Conservation (phyloP, 805 yeast genomes). For the Torulaspora franciscae region DNA sequence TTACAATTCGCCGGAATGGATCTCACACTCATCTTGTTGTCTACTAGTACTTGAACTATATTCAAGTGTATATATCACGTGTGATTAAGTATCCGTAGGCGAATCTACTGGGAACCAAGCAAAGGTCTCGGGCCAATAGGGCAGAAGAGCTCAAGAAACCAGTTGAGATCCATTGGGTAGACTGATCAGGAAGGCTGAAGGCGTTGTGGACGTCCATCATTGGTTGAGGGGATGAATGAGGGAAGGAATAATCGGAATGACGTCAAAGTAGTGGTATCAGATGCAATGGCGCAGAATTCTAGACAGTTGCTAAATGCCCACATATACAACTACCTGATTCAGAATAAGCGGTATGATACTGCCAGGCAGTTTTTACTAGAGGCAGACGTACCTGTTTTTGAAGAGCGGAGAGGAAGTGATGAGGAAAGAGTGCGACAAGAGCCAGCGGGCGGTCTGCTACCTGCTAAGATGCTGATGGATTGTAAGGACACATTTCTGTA, state of each 20-base stretch:
- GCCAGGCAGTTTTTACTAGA: slow-evolving; percentile 46
- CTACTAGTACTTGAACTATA: too few relatives aligned
- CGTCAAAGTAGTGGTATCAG: slow-evolving; percentile 35
- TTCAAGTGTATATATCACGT: too few relatives aligned
- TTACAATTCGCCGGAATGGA: too few relatives aligned
- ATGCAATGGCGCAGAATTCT: slow-evolving; percentile 45
- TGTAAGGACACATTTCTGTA: slow-evolving; percentile 45
- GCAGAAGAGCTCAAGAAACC: too few relatives aligned
- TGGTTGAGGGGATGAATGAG: slow-evolving; percentile 8
- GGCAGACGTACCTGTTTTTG: slow-evolving; percentile 40
- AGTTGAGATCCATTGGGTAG: too few relatives aligned
- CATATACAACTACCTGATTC: slow-evolving; percentile 46
- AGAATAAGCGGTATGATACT: slow-evolving; percentile 46
- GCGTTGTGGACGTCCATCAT: slow-evolving; percentile 3
- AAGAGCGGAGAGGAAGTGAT: slow-evolving; percentile 4
- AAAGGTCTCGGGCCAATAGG: too few relatives aligned
- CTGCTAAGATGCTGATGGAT: slow-evolving; percentile 40
- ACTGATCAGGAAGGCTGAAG: not conserved
- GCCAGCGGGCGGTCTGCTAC: slow-evolving; percentile 21
- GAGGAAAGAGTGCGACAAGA: slow-evolving; percentile 9
- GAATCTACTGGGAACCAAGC: too few relatives aligned
- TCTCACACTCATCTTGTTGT: too few relatives aligned
- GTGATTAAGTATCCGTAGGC: too few relatives aligned
- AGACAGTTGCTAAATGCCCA: slow-evolving; percentile 49
- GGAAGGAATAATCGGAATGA: not conserved